phyloP scores from a whole-genome alignment of 2,329 filamentous ascomycete genomes.

The Monosporascus sp. region DNA sequence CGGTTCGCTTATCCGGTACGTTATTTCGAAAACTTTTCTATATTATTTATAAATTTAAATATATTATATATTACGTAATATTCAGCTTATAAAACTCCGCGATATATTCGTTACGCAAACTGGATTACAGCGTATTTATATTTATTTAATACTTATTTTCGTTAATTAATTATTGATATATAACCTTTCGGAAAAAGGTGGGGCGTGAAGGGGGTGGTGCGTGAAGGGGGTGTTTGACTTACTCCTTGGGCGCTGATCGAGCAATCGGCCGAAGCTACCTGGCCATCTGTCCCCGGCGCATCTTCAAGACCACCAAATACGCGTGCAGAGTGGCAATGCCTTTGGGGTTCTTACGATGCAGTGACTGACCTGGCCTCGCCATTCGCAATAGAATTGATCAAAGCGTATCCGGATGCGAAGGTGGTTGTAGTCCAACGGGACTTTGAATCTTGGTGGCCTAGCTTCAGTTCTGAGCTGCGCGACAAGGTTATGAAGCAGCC shows the following conservation, averaged over 20 bases:
- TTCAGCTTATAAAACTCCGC: too few species aligned
- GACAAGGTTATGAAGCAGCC: neutral
- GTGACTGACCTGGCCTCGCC: constrained; percentile 14
- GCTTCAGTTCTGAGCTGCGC: constrained; percentile 3
- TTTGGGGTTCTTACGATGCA: constrained; percentile 12
- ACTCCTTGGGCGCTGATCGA: constrained; percentile 9
- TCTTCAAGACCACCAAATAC: neutral
- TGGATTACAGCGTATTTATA: too few species aligned
- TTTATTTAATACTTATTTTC: too few species aligned
- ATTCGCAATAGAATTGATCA: constrained; percentile 13
- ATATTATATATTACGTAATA: too few species aligned
- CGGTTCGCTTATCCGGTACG: too few species aligned
- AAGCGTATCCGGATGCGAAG: constrained; percentile 16
- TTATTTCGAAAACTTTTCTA: too few species aligned
- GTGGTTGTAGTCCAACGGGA: constrained; percentile 18
- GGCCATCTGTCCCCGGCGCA: constrained; percentile 1
- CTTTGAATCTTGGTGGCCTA: constrained; percentile 18
- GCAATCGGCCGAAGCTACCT: constrained; percentile 10
- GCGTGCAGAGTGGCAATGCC: constrained; percentile 5
- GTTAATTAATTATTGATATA: too few species aligned
- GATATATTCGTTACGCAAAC: too few species aligned
- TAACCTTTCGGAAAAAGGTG: too few species aligned
- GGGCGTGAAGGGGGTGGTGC: too few species aligned
- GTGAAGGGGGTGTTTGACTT: too few species aligned
- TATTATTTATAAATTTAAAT: too few species aligned